Percentiles rank a stretch among this genome's conserved stretches.
Conservation (phyloP, 2,329 filamentous ascomycete species). For the Alternaria triticina region DNA sequence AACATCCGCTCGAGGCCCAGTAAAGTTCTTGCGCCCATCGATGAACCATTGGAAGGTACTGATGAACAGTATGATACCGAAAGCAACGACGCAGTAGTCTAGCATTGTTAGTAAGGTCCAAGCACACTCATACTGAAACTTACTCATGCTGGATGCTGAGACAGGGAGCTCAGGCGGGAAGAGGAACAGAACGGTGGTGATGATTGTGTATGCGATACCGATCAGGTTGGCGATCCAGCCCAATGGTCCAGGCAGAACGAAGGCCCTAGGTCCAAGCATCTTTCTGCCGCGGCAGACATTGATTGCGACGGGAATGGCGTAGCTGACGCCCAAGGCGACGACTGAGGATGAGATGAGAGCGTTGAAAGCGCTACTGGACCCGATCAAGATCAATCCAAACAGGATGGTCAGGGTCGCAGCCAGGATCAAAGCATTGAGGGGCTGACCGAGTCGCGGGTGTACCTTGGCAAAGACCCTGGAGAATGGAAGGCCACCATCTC, state of each 20-base stretch:
- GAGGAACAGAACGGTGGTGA: constrained; percentile 78
- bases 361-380: constrained; percentile 71
- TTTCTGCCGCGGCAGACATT: constrained; percentile 71
- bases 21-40: constrained; percentile 67
- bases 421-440: constrained; percentile 70
- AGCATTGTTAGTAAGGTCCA: constrained; percentile 16
- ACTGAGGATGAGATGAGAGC: constrained; percentile 75
- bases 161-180: constrained; percentile 73
- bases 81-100: constrained; percentile 63
- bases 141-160: constrained; percentile 72
- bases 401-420: constrained; percentile 67
- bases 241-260: constrained; percentile 61
- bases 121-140: constrained; percentile 22
- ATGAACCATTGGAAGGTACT: constrained; percentile 65
- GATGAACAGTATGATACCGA: constrained; percentile 64
- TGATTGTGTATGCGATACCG: constrained; percentile 68
- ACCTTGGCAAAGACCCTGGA: constrained; percentile 67
- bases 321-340: constrained; percentile 73
- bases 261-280: constrained; percentile 66
- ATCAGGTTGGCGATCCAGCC: constrained; percentile 67
- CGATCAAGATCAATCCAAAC: constrained; percentile 74
- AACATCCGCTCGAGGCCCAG: constrained; percentile 53
- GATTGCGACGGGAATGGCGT: constrained; percentile 75
- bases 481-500: constrained; percentile 71
- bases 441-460: constrained; percentile 66